Evolutionary conservation across 2,329 filamentous ascomycete genomes (phyloP).

Genomic region (Fusarium sarcochroum): DNA sequence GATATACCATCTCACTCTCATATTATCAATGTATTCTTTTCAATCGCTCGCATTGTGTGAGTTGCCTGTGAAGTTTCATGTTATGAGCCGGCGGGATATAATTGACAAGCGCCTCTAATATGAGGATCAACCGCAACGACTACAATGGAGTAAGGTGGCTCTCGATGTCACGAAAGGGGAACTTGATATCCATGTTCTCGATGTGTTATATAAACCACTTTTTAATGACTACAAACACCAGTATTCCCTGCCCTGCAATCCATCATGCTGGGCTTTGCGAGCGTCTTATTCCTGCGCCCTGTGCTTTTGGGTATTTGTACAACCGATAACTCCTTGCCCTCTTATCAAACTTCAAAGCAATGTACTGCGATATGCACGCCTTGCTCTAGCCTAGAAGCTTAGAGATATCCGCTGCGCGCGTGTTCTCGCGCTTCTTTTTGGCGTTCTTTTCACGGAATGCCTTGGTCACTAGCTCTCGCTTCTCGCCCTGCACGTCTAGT

Average conservation of each 20-base stretch:
- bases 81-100: not conserved
- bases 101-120: not conserved
- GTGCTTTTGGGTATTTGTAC: constrained; percentile 10
- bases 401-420: constrained; percentile 68
- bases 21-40: not conserved
- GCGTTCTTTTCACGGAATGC: constrained; percentile 80
- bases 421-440: constrained; percentile 68
- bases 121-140: not conserved
- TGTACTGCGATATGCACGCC: not conserved
- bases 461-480: constrained; percentile 81
- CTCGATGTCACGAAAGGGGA: not conserved
- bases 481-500: constrained; percentile 81
- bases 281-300: not conserved
- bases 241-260: not conserved
- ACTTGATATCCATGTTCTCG: not conserved
- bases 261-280: not conserved
- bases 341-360: constrained; percentile 6
- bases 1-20: constrained; percentile 7
- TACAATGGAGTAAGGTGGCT: too few relatives aligned
- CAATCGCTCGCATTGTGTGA: not conserved
- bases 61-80: not conserved
- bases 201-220: not conserved
- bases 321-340: not conserved
- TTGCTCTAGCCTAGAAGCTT: constrained; percentile 59
- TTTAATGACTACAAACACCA: not conserved